Percentiles rank a stretch among this genome's conserved stretches.
Evolutionary conservation across 2,329 filamentous ascomycete species (phyloP).

Genomic region (Lachnellula occidentalis): DNA sequence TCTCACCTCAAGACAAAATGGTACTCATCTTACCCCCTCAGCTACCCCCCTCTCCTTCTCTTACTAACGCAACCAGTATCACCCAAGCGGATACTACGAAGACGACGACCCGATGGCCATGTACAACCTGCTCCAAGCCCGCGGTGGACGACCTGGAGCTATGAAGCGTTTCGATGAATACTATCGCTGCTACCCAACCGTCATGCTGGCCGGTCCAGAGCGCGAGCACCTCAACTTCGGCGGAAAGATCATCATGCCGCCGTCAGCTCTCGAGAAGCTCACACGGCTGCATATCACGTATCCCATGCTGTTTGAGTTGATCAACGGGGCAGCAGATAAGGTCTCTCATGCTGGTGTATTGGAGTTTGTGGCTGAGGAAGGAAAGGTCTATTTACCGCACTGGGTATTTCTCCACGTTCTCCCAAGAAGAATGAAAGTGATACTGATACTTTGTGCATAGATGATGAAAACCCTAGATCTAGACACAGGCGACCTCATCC

Average conservation of each 20-base stretch:
- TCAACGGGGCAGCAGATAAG: constrained; percentile 74
- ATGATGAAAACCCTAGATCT: constrained; percentile 90
- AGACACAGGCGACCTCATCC: constrained; percentile 88
- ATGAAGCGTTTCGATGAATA: constrained; percentile 92
- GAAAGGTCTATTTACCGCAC: constrained; percentile 89
- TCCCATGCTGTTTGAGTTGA: constrained; percentile 93
- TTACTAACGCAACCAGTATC: constrained; percentile 19
- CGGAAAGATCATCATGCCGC: constrained; percentile 96
- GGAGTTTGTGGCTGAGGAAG: constrained; percentile 96
- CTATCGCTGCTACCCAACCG: constrained; percentile 92
- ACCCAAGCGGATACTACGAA: constrained; percentile 25
- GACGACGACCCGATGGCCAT: constrained; percentile 27
- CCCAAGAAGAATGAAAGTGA: background rate
- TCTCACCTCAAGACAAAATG: too few species aligned
- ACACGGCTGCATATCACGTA: constrained; percentile 95
- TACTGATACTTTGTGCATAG: constrained; percentile 38
- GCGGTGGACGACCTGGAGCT: constrained; percentile 27
- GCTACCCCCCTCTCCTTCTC: background rate
- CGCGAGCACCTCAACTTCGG: constrained; percentile 89
- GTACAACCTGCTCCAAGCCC: constrained; percentile 27
- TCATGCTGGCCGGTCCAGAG: constrained; percentile 88
- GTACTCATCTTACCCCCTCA: background rate
- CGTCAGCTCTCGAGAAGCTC: constrained; percentile 92
- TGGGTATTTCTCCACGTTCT: constrained; percentile 58
- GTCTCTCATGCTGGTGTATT: constrained; percentile 91